Base-by-base conservation (phyloP, 148 eudicot genomes). In the Vaccinium corymbosum region DNA sequence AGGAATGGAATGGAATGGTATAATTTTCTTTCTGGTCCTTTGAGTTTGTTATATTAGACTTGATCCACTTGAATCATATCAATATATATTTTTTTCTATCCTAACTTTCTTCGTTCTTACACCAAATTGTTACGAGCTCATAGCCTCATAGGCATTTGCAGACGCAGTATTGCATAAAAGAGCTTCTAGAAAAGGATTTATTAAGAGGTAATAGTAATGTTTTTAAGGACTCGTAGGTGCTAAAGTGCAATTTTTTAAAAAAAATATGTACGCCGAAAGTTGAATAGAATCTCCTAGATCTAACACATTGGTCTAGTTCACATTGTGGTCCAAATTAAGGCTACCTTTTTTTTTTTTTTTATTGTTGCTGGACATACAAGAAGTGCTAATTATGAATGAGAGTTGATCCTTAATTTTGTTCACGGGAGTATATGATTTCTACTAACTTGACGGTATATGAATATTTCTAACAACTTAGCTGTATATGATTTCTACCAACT, bases 41-140 rank as follows among this genome's bases (percentile, higher is more conserved):
- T 79, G 78, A 55, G 86, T 80, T 85, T 70, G 52, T 38, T 4
- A 80, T 66, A 83, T 68, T 70, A 64, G 32, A 19, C 85, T 82
- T 78, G 76, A 78, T 79, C 77, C 51, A 19, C 16, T 51, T 80
- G 82, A 85, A 64, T 79, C 61, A 57, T 57, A n/a, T 57, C 62
- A 16, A 56, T 4, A 27, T 27, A 27, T 55, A 15, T 17, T 57
- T 57, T 6, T 6, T 3, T 17, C n/a, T 20, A 57, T 17, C 9
- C n/a, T 1, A 17, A 17, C 6, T n/a, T 22, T 64, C 25, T 29
- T 64, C 22, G 14, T 22, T 64, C 29, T 64, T 64, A n/a, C 52
- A 50, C 52, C 11, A 50, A 50, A 50, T 50, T 50, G 52, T 50
- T 50, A 50, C 1, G 11, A 56, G 20, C 20, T 56, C n/a, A 7